Percentiles rank a stretch among this genome's conserved stretches.
phyloP scores from a whole-genome alignment of 495 filamentous ascomycete genomes.

The Penicillium samsonianum region DNA sequence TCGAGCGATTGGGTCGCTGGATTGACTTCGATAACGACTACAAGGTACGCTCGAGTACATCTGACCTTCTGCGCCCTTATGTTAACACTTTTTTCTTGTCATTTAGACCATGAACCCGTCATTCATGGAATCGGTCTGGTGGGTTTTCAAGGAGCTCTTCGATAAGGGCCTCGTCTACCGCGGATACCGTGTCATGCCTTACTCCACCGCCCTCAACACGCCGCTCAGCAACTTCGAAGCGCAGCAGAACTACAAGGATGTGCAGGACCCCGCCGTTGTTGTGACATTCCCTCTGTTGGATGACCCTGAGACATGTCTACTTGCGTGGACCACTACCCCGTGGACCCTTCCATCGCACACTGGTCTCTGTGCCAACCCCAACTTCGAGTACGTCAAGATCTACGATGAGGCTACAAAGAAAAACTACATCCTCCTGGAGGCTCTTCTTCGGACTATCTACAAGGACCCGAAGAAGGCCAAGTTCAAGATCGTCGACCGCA shows the following conservation, averaged over 20 bases:
- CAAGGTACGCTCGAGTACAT: slow-evolving; percentile 57
- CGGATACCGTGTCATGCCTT: slow-evolving; percentile 91
- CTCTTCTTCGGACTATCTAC: slow-evolving; percentile 81
- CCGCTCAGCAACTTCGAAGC: slow-evolving; percentile 93
- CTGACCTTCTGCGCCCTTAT: background rate
- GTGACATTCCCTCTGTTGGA: slow-evolving; percentile 81
- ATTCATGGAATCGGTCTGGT: slow-evolving; percentile 98
- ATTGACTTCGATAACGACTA: slow-evolving; percentile 99
- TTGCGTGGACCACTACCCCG: slow-evolving; percentile 95
- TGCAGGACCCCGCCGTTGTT: slow-evolving; percentile 89
- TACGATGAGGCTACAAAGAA: slow-evolving; percentile 77
- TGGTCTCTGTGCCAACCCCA: slow-evolving; percentile 78
- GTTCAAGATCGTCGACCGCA: slow-evolving; percentile 78
- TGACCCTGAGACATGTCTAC: slow-evolving; percentile 70
- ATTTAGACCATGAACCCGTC: slow-evolving; percentile 79
- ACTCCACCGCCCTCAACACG: slow-evolving; percentile 87
- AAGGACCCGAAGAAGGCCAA: slow-evolving; percentile 98
- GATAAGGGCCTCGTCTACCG: slow-evolving; percentile 88
- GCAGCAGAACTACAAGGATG: slow-evolving; percentile 92
- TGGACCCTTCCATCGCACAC: slow-evolving; percentile 92
- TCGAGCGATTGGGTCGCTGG: slow-evolving; percentile 92
- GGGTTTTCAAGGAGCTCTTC: slow-evolving; percentile 91
- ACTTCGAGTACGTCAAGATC: slow-evolving; percentile 94
- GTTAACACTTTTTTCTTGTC: background rate
- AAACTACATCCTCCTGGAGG: slow-evolving; percentile 86